Conservation (phyloP, 208 protist species). For the Chromosphaera perkinsii region DNA sequence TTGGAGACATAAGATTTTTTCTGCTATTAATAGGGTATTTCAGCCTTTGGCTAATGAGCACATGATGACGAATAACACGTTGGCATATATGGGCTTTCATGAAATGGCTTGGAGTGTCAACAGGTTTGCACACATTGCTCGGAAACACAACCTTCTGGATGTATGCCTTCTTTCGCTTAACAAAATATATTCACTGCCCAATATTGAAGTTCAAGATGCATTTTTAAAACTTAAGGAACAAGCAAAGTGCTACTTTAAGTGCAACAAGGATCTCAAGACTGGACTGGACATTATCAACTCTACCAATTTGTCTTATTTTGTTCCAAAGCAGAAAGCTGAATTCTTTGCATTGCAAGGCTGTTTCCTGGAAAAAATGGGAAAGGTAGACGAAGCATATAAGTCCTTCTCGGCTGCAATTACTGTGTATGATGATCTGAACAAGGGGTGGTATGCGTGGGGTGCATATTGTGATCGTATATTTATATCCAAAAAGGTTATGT, state of each 20-base stretch:
- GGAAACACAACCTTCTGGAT: slow-evolving; percentile 57
- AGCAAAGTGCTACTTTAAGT: slow-evolving; percentile 55
- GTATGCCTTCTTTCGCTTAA: slow-evolving; percentile 43
- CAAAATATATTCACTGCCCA: slow-evolving; percentile 56
- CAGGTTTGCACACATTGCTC: slow-evolving; percentile 50
- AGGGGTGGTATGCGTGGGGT: slow-evolving; percentile 50
- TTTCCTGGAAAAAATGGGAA: slow-evolving; percentile 39
- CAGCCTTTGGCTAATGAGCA: too few species aligned
- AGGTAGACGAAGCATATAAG: slow-evolving; percentile 43
- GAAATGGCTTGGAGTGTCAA: slow-evolving; percentile 64
- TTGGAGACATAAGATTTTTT: slow-evolving; percentile 40
- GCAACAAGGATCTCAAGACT: slow-evolving; percentile 19
- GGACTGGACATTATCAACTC: slow-evolving; percentile 54
- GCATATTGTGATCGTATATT: slow-evolving; percentile 44
- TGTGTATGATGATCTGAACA: slow-evolving; percentile 32
- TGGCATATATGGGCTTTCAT: slow-evolving; percentile 41
- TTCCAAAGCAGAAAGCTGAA: slow-evolving; percentile 45
- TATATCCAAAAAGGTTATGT: background rate
- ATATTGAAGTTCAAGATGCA: slow-evolving; percentile 51
- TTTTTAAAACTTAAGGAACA: slow-evolving; percentile 62
- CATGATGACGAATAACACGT: background rate
- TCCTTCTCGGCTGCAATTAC: slow-evolving; percentile 41
- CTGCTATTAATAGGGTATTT: slow-evolving; percentile 16
- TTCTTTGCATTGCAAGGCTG: slow-evolving; percentile 53
- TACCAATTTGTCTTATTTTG: slow-evolving; percentile 53